Percentiles rank a stretch among this genome's conserved stretches.
These are phyloP conservation scores for Lithohypha guttulata DNA, from an alignment of 2,329 filamentous ascomycete genomes.

Conservation along the genomic window DNA sequence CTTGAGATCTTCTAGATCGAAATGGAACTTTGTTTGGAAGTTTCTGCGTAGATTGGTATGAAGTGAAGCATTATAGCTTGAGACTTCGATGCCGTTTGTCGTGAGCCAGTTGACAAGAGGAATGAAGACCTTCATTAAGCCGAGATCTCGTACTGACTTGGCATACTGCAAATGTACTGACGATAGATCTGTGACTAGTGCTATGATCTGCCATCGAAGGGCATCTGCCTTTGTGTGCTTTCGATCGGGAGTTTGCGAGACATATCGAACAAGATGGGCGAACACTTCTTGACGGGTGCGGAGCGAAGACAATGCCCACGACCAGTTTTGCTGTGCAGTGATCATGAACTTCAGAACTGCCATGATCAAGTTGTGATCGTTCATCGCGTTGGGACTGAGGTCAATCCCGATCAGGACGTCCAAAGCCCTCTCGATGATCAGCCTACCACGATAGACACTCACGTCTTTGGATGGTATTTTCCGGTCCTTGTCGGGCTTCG, in stretches of 20 bases:
- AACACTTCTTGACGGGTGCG: conserved; percentile 66
- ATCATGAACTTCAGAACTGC: conserved; percentile 79
- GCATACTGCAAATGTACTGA: conserved; percentile 84
- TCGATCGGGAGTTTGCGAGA: conserved; percentile 47
- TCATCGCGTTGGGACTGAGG: conserved; percentile 46
- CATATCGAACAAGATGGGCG: conserved; percentile 58
- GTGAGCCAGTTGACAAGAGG: conserved; percentile 69
- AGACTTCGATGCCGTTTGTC: conserved; percentile 65
- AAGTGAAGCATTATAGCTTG: conserved; percentile 75
- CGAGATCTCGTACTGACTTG: conserved; percentile 60
- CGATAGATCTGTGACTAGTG: conserved; percentile 75
- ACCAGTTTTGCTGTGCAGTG: conserved; percentile 86
- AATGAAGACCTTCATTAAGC: conserved; percentile 60
- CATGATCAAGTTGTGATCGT: conserved; percentile 56
- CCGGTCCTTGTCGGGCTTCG: conserved; percentile 66
- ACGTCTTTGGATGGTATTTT: conserved; percentile 39
- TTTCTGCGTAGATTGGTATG: conserved; percentile 80
- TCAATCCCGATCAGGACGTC: conserved; percentile 44
- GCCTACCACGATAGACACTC: conserved; percentile 38
- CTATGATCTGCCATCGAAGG: conserved; percentile 60
- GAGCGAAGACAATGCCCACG: conserved; percentile 77
- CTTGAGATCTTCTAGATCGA: conserved; percentile 68
- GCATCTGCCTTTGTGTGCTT: conserved; percentile 38
- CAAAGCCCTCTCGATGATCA: conserved; percentile 65
- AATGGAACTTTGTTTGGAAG: conserved; percentile 67